Conservation (phyloP, 441 rosid genomes). For the Theobroma grandiflorum region DNA sequence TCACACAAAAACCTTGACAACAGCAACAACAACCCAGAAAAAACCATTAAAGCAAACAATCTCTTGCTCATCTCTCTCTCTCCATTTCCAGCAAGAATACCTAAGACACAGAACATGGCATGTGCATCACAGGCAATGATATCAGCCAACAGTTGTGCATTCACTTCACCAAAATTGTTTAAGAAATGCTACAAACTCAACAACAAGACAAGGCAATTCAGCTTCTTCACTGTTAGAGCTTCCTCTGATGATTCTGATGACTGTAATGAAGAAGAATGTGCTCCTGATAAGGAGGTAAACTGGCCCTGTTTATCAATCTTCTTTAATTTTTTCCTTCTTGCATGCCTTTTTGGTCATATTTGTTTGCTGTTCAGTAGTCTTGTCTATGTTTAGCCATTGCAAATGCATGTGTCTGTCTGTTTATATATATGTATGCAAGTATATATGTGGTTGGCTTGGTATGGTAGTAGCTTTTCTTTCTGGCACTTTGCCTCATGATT, state of each 20-base stretch:
- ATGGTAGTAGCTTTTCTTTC: not conserved
- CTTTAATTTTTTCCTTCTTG: not conserved
- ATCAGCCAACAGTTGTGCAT: slow-evolving; percentile 57
- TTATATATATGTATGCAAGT: too few relatives aligned
- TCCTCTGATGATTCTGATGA: slow-evolving; percentile 64
- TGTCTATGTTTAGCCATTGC: too few relatives aligned
- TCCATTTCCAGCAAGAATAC: not conserved
- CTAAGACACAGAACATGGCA: slow-evolving; percentile 44
- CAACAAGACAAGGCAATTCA: slow-evolving; percentile 30
- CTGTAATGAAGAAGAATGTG: slow-evolving; percentile 90
- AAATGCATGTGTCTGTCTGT: too few relatives aligned
- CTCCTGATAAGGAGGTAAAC: slow-evolving; percentile 91
- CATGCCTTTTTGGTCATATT: not conserved
- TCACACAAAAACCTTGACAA: not conserved
- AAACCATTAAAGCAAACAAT: not conserved
- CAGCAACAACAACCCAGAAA: not conserved
- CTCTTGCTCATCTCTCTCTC: not conserved
- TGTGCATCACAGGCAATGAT: slow-evolving; percentile 65
- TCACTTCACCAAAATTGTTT: slow-evolving; percentile 51
- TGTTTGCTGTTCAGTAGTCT: not conserved
- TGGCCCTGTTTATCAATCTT: not conserved
- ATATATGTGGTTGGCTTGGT: not conserved
- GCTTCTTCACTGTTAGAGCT: slow-evolving; percentile 55
- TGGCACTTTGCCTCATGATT: not conserved
- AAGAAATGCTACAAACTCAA: slow-evolving; percentile 28